phyloP scores from a whole-genome alignment of 768 basidiomycete genomes.

The Boletus patriciae region DNA sequence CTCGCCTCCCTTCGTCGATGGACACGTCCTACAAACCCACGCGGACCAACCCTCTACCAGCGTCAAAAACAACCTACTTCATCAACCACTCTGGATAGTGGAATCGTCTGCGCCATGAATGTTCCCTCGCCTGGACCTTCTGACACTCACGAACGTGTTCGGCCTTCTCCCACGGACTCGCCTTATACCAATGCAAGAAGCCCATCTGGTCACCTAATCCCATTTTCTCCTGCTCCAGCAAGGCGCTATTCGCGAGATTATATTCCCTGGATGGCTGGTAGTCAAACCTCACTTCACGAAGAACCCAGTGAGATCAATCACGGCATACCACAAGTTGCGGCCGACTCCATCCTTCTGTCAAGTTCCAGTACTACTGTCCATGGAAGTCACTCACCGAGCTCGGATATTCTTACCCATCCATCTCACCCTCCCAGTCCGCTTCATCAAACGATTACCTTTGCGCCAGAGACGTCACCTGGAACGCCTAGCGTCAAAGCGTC shows the following conservation, averaged over 20 bases:
- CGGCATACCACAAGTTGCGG: not conserved
- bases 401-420: not conserved
- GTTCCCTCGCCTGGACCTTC: slow-evolving; percentile 5
- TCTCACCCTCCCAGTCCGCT: slow-evolving; percentile 2
- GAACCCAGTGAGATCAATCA: slow-evolving; percentile 14
- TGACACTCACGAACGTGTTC: not conserved
- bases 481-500: not conserved
- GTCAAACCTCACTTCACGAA: slow-evolving; percentile 16
- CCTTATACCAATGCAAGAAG: slow-evolving; percentile 15
- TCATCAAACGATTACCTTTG: not conserved
- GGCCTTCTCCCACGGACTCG: slow-evolving; percentile 13
- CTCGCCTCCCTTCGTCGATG: slow-evolving; percentile 5
- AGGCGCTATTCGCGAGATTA: slow-evolving; percentile 11
- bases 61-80: not conserved
- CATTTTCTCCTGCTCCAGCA: slow-evolving; percentile 12
- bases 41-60: not conserved
- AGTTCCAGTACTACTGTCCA: not conserved
- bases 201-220: slow-evolving; percentile 22
- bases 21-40: not conserved
- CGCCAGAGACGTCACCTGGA: not conserved
- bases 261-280: slow-evolving; percentile 6
- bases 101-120: slow-evolving; percentile 17
- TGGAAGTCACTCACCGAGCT: not conserved
- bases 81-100: not conserved
- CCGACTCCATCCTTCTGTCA: not conserved